Evolutionary conservation across 1,139 yeast species (phyloP).

Genomic region (Petasospora rhodanensis): DNA sequence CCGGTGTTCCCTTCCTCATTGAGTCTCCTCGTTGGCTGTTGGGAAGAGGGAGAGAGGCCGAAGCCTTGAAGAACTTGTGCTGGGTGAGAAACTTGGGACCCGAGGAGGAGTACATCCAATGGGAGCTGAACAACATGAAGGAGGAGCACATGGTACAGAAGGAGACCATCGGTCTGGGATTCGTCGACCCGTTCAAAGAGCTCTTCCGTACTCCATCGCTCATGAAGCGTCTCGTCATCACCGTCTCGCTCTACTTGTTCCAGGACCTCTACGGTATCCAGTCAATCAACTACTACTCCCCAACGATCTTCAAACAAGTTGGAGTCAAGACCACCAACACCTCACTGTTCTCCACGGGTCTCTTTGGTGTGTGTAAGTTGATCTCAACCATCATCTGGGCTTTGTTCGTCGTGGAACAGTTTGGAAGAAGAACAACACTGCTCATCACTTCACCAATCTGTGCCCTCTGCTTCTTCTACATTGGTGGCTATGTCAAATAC

Average conservation of each 20-base stretch:
- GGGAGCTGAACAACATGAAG: slow-evolving; percentile 50
- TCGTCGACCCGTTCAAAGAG: slow-evolving; percentile 28
- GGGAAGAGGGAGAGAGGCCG: slow-evolving; percentile 31
- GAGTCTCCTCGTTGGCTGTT: slow-evolving; percentile 49
- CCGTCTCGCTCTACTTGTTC: slow-evolving; percentile 44
- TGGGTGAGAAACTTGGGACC: slow-evolving; percentile 45
- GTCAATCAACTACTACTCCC: slow-evolving; percentile 53
- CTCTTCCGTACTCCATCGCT: slow-evolving; percentile 33
- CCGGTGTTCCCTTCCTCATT: slow-evolving; percentile 37
- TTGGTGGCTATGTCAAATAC: slow-evolving; percentile 43
- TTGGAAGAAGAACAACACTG: slow-evolving; percentile 35
- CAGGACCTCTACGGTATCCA: slow-evolving; percentile 60
- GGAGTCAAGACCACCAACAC: slow-evolving; percentile 41
- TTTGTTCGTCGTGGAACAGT: slow-evolving; percentile 15
- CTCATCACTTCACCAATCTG: slow-evolving; percentile 40
- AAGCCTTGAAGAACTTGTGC: slow-evolving; percentile 37
- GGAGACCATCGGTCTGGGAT: slow-evolving; percentile 36
- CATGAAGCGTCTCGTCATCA: slow-evolving; percentile 44
- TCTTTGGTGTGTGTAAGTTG: slow-evolving; percentile 49
- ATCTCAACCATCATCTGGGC: slow-evolving; percentile 40
- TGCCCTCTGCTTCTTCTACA: slow-evolving; percentile 43
- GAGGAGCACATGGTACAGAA: slow-evolving; percentile 51
- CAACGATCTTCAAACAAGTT: slow-evolving; percentile 46
- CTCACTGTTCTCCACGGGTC: slow-evolving; percentile 53
- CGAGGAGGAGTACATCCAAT: slow-evolving; percentile 48